Conservation (phyloP, 1,284 basidiomycete species). For the Puccinia sorghi region DNA sequence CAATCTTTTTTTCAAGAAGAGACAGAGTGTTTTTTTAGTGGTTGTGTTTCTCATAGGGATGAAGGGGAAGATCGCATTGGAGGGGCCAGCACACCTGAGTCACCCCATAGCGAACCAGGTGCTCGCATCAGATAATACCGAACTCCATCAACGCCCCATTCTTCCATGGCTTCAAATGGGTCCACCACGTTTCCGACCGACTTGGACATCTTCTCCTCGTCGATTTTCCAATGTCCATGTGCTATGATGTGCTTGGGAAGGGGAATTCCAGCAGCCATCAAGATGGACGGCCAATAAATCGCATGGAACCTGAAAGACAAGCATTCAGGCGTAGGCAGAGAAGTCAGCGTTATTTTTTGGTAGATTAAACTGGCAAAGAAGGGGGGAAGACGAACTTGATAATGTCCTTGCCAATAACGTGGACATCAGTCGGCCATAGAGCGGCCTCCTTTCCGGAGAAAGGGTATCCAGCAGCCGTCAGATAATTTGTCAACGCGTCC, state of each 20-base stretch:
- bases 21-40: not conserved
- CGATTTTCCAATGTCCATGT: conserved; percentile 59
- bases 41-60: not conserved
- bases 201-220: conserved; percentile 58
- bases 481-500: conserved; percentile 58
- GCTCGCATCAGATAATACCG: conserved; percentile 57
- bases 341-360: not conserved
- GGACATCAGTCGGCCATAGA: conserved; percentile 57
- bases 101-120: conserved; percentile 56
- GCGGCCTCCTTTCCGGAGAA: conserved; percentile 31
- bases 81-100: conserved; percentile 53
- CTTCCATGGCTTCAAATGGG: conserved; percentile 56
- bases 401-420: conserved; percentile 59
- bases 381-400: conserved; percentile 51
- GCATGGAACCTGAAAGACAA: conserved; percentile 56
- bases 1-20: conserved; percentile 42
- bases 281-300: conserved; percentile 58
- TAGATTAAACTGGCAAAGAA: not conserved
- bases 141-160: conserved; percentile 55
- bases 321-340: not conserved
- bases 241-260: conserved; percentile 56
- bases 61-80: conserved; percentile 47
- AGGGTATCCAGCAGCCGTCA: conserved; percentile 58
- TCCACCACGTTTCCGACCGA: conserved; percentile 57
- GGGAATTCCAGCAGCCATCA: conserved; percentile 56